These are phyloP conservation scores for Trichaptum fuscoviolaceum DNA, from an alignment of 768 basidiomycete species.

Conservation along the genomic window DNA sequence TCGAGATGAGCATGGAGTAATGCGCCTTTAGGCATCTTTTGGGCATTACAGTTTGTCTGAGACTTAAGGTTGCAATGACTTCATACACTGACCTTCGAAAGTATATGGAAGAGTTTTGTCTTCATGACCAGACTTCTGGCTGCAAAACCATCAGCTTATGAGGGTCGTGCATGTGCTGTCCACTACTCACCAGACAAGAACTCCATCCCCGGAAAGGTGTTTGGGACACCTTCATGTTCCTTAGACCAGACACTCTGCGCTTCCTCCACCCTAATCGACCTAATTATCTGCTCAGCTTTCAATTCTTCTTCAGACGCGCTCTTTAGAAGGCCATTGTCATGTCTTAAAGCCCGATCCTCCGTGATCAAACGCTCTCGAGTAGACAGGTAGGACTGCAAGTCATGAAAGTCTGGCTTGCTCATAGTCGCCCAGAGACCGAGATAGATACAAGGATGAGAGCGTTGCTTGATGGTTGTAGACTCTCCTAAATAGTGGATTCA, in stretches of 20 bases:
- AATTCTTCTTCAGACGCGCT: slow-evolving; percentile 33
- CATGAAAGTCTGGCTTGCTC: background rate
- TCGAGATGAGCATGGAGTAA: slow-evolving; percentile 74
- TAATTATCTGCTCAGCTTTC: slow-evolving; percentile 52
- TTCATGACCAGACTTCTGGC: slow-evolving; percentile 52
- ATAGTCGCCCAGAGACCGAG: background rate
- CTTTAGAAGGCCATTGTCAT: slow-evolving; percentile 33
- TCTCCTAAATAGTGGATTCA: background rate
- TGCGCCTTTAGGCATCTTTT: slow-evolving; percentile 76
- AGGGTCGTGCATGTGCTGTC: background rate
- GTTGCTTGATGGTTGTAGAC: background rate
- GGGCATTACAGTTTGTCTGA: slow-evolving; percentile 1
- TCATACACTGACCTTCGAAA: slow-evolving; percentile 44
- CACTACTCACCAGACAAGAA: slow-evolving; percentile 56
- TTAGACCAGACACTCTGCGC: slow-evolving; percentile 53
- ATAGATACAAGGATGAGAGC: background rate
- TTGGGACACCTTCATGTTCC: slow-evolving; percentile 46
- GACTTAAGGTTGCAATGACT: background rate
- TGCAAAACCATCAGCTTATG: slow-evolving; percentile 15
- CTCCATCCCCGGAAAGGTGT: slow-evolving; percentile 75
- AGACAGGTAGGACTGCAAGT: slow-evolving; percentile 6
- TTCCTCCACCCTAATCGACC: slow-evolving; percentile 51
- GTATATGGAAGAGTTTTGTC: slow-evolving; percentile 56
- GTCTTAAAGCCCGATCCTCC: slow-evolving; percentile 44
- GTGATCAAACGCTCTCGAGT: slow-evolving; percentile 25